phyloP scores from a whole-genome alignment of 108 stramenopile genomes.

The Asterionellopsis glacialis region DNA sequence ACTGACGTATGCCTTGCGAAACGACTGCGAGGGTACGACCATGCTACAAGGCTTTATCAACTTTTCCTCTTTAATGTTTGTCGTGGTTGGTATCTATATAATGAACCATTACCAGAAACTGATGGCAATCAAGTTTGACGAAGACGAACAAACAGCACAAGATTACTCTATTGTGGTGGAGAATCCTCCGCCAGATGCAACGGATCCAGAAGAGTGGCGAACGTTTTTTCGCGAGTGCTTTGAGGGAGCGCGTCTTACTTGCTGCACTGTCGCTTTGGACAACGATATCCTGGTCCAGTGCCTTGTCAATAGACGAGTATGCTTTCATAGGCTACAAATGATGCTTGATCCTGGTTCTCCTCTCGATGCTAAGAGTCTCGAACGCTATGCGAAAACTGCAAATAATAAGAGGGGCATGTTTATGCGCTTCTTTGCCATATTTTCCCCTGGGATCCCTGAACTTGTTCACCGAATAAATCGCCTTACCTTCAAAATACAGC shows the following conservation, averaged over 20 bases:
- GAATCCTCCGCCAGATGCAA: conserved; percentile 84
- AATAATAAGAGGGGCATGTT: conserved; percentile 43
- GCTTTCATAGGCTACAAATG: conserved; percentile 42
- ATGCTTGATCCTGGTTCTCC: conserved; percentile 52
- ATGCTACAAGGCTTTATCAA: conserved; percentile 43
- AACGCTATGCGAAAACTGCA: conserved; percentile 42
- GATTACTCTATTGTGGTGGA: conserved; percentile 84
- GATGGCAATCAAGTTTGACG: conserved; percentile 67
- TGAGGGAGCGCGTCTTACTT: conserved; percentile 62
- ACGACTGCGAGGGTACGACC: conserved; percentile 67
- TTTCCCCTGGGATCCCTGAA: conserved; percentile 61
- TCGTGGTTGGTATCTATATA: conserved; percentile 31
- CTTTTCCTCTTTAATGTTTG: conserved; percentile 45
- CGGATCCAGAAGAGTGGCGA: conserved; percentile 81
- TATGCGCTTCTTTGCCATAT: conserved; percentile 28
- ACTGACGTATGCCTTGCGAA: conserved; percentile 47
- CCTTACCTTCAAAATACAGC: conserved; percentile 59
- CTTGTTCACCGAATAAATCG: conserved; percentile 41
- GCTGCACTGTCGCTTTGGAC: conserved; percentile 74
- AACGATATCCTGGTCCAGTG: conserved; percentile 71
- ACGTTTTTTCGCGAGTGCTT: conserved; percentile 62
- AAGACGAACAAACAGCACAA: conserved; percentile 87
- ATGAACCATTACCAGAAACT: conserved; percentile 40
- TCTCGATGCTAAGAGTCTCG: conserved; percentile 47
- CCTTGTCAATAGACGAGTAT: conserved; percentile 72